A percentile compares a stretch with the other conserved stretches of the same genome.
Evolutionary conservation across 768 basidiomycete genomes (phyloP).

Genomic region (Suillus subaureus): DNA sequence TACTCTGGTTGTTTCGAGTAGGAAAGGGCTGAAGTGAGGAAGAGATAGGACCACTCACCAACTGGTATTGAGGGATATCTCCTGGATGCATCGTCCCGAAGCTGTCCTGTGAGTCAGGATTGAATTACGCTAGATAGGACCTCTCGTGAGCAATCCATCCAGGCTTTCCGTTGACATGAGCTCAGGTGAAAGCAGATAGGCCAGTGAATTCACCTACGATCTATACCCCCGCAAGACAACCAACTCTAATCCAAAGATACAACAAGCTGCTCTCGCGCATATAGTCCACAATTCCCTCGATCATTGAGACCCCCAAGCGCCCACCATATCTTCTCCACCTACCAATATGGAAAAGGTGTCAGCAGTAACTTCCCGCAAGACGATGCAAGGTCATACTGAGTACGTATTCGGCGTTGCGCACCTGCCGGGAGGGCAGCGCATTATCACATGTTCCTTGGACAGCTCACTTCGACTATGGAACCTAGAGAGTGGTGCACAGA

Average conservation of each 20-base stretch:
- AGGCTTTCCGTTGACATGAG: neutral
- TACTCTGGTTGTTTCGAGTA: neutral
- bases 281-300: neutral
- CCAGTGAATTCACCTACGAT: neutral
- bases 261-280: neutral
- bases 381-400: neutral
- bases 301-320: neutral
- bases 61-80: neutral
- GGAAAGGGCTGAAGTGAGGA: neutral
- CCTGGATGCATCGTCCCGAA: neutral
- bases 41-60: neutral
- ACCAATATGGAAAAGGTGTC: neutral
- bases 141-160: neutral
- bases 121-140: neutral
- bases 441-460: neutral
- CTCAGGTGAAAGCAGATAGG: neutral
- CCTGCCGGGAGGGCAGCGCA: neutral
- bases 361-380: neutral
- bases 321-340: neutral
- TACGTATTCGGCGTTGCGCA: neutral
- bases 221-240: neutral
- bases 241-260: neutral
- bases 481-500: conserved; percentile 28
- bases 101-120: neutral
- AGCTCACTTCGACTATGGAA: neutral